Evolutionary conservation across 2,329 filamentous ascomycete genomes (phyloP), one percentile per base, ranked within the genome.

Genomic region (Dothideomycetes sp.): DNA sequence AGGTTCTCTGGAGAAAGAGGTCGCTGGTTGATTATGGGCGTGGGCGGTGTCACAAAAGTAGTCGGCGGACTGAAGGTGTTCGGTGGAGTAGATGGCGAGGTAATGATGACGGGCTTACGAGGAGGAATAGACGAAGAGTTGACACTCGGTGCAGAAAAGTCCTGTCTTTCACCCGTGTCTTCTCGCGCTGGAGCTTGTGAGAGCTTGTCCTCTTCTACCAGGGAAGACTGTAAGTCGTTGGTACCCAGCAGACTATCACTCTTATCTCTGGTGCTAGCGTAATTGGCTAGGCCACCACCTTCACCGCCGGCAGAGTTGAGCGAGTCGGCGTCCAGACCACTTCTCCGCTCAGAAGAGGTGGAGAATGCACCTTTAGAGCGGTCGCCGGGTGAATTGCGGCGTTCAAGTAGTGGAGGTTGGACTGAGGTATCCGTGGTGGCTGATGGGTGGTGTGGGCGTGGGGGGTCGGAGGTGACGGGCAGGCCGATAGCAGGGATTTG

Each of bases 351-450:
- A 33, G 69, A 65, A 30, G 48, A 41, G 31, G 52, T 59, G 43
- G 65, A 73, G 52, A 91, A 85, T 10, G 80, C 81, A 53, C 80
- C 78, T 57, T 75, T 81, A 45, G 89, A 66, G 53, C 79, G 84
- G 52, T 77, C 75, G 37, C 73, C 77, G 9, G 83, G 81, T 8
- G 85, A 88, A 15, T 74, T 69, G 17, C 77, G 77, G 44, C 81
- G 73, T 49, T 72, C 72, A 45, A 64, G 50, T 27, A 47, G 37
- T 12, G 52, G 43, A 38, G 52, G 41, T 37, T 45, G 27, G 9
- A 45, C 38, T 24, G 47, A 29, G 41, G 45, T 29, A 37, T 45
- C 41, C 42, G 42, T 44, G 35, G 42, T 44, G 34, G 19, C 15
- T 9, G 15, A 36, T 36, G 15, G 10, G 14, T 19, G 4, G 37